Evolutionary conservation across 2,329 filamentous ascomycete genomes (phyloP).

Genomic region (Pyrenochaeta sp.): DNA sequence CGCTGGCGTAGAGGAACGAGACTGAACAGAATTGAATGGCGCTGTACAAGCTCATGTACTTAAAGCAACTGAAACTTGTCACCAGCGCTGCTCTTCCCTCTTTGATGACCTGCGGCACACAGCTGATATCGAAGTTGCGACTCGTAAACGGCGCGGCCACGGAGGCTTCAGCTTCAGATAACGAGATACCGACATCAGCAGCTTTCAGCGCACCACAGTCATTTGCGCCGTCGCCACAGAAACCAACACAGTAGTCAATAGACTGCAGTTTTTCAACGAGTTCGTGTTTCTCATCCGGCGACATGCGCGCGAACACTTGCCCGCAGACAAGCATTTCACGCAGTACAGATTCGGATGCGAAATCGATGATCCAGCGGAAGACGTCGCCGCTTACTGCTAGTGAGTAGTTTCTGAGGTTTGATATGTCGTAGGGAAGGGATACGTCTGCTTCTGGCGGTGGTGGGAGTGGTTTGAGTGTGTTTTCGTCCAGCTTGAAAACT

Average conservation of each 20-base stretch:
- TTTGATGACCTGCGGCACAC: constrained; percentile 89
- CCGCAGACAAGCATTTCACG: constrained; percentile 88
- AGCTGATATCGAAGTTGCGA: constrained; percentile 93
- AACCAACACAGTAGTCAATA: constrained; percentile 93
- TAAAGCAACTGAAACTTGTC: constrained; percentile 99
- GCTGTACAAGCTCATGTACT: constrained; percentile 99
- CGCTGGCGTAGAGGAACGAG: constrained; percentile 93
- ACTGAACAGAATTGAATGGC: constrained; percentile 99
- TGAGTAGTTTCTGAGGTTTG: constrained; percentile 83
- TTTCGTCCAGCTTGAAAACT: constrained; percentile 77
- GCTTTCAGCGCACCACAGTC: constrained; percentile 97
- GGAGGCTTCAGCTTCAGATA: constrained; percentile 96
- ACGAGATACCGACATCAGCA: constrained; percentile 94
- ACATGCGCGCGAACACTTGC: constrained; percentile 98
- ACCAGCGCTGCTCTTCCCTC: constrained; percentile 94
- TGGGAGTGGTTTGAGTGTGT: constrained; percentile 80
- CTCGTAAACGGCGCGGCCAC: constrained; percentile 98
- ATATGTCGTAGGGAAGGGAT: constrained; percentile 85
- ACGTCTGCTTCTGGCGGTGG: constrained; percentile 76
- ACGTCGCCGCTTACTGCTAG: constrained; percentile 91
- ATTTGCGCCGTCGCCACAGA: constrained; percentile 97
- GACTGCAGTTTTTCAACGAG: constrained; percentile 96
- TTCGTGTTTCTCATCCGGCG: constrained; percentile 97
- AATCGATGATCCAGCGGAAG: constrained; percentile 96
- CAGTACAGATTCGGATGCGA: constrained; percentile 80